Evolutionary conservation across 129 eudicot species (phyloP).

Genomic region (Calendula officinalis): DNA sequence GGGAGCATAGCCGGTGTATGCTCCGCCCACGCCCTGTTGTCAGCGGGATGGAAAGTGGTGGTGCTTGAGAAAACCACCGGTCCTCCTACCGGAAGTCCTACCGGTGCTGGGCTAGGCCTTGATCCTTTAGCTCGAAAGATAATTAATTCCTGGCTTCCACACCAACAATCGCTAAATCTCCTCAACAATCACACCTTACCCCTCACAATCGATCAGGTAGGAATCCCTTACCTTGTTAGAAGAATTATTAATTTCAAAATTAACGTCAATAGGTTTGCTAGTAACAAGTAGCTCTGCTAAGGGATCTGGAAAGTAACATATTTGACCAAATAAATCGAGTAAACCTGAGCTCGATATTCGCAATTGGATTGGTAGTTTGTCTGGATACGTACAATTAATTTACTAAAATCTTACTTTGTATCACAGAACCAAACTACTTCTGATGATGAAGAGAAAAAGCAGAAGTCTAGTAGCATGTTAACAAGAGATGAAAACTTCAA

Average conservation of each 20-base stretch:
- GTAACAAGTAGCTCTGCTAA: no score
- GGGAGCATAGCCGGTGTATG: conserved; percentile 88
- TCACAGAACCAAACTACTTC: conserved; percentile 65
- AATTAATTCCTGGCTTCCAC: conserved; percentile 57
- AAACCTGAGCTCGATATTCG: no score
- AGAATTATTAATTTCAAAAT: no score
- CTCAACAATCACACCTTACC: conserved; percentile 47
- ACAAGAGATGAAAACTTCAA: conserved; percentile 79
- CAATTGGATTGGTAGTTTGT: no score
- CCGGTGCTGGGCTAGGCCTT: conserved; percentile 90
- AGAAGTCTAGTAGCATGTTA: conserved; percentile 41
- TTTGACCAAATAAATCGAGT: no score
- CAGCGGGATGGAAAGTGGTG: conserved; percentile 81
- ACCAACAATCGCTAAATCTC: conserved; percentile 31
- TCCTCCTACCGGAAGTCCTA: conserved; percentile 74
- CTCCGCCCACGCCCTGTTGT: conserved; percentile 60
- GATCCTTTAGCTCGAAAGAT: conserved; percentile 51
- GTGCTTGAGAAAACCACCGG: conserved; percentile 66
- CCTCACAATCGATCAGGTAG: conserved; percentile 71
- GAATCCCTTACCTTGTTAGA: neutral
- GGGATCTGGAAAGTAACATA: no score
- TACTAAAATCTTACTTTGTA: neutral
- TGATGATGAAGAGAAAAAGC: conserved; percentile 48
- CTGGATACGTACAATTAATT: no score
- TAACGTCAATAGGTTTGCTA: no score